Conservation (phyloP, 2,329 filamentous ascomycete species). For the Drechslera avenae region DNA sequence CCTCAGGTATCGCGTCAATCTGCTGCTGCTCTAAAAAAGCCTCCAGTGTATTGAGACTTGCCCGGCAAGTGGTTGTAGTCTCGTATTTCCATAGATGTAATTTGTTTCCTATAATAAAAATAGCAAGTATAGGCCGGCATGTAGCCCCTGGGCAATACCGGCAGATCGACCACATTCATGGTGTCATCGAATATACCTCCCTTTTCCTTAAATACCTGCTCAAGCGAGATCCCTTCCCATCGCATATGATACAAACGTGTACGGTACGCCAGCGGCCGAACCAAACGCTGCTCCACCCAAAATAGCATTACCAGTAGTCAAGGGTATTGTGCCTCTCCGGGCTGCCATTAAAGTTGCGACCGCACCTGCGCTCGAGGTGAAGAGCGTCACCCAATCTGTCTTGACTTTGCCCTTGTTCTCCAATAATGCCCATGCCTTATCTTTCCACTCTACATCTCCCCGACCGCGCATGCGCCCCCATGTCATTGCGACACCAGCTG, state of each 20-base stretch:
- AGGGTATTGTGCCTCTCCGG: constrained; percentile 33
- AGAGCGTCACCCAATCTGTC: constrained; percentile 61
- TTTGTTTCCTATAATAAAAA: too few species aligned
- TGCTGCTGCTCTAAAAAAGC: too few species aligned
- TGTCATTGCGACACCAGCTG: constrained; percentile 53
- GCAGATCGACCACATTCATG: not conserved
- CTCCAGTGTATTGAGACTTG: too few species aligned
- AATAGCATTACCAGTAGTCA: constrained; percentile 46
- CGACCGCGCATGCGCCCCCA: constrained; percentile 60
- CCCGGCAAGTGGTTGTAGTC: too few species aligned
- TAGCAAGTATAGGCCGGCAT: not conserved
- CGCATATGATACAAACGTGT: constrained; percentile 25
- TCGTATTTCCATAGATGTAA: too few species aligned
- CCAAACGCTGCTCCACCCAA: constrained; percentile 57
- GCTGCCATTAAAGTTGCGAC: constrained; percentile 40
- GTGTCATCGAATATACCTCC: not conserved
- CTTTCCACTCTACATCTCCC: constrained; percentile 67
- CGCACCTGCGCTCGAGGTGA: constrained; percentile 49
- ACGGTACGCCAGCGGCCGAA: constrained; percentile 58
- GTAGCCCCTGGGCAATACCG: not conserved
- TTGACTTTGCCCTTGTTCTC: constrained; percentile 61
- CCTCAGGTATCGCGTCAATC: too few species aligned
- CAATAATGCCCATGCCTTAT: constrained; percentile 66
- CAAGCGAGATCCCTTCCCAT: constrained; percentile 23
- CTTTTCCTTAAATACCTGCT: not conserved